Conservation (phyloP, 768 basidiomycete species). For the Baorangia bicolor region DNA sequence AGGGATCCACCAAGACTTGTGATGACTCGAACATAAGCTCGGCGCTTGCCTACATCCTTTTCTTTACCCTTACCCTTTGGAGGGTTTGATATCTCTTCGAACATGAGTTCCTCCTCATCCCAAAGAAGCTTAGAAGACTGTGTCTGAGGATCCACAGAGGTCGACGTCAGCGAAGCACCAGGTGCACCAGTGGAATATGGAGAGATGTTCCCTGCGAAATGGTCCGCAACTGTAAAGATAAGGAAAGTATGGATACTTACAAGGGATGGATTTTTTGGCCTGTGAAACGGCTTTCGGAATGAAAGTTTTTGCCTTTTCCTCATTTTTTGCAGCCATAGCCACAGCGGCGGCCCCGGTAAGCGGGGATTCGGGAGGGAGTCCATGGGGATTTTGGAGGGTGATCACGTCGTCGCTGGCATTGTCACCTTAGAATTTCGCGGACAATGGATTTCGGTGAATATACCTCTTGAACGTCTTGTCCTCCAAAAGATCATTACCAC, state of each 20-base stretch:
- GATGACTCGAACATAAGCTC: conserved; percentile 94
- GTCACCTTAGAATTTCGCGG: not conserved
- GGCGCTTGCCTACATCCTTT: conserved; percentile 86
- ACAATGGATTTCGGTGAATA: conserved; percentile 11
- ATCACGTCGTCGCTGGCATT: conserved; percentile 76
- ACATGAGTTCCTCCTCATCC: conserved; percentile 99
- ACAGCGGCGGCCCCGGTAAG: conserved; percentile 27
- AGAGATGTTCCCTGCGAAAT: conserved; percentile 75
- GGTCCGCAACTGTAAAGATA: not conserved
- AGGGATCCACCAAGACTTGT: conserved; percentile 89
- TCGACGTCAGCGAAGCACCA: conserved; percentile 93
- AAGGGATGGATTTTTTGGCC: conserved; percentile 61
- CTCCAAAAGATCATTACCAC: conserved; percentile 79
- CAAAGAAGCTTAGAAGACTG: conserved; percentile 77
- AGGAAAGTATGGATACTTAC: conserved; percentile 39
- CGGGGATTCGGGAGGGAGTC: conserved; percentile 58
- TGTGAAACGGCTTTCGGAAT: conserved; percentile 37
- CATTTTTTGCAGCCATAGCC: conserved; percentile 36
- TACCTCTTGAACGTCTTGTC: conserved; percentile 87
- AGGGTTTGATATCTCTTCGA: conserved; percentile 83
- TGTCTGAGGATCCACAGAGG: conserved; percentile 78
- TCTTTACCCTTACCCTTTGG: conserved; percentile 88
- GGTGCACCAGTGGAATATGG: conserved; percentile 87
- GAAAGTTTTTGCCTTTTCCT: conserved; percentile 28
- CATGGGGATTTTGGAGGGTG: conserved; percentile 91